Base-by-base conservation (phyloP, 75 land plant species). In the Pinus taeda region DNA sequence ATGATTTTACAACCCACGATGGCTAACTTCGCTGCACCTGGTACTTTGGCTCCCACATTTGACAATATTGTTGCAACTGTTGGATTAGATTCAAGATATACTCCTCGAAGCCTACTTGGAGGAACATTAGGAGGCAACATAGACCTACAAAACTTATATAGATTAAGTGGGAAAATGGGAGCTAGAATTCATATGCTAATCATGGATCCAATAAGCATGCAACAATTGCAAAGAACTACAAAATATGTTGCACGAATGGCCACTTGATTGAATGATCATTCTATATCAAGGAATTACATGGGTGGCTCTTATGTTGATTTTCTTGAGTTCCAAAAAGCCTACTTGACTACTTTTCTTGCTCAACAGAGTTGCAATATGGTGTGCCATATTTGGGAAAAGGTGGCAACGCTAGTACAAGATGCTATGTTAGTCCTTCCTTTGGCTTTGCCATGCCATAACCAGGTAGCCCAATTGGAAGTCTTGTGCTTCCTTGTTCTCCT, bases 121-220 rank as follows among this genome's bases (percentile, higher is more conserved):
- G 73, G 69, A 55, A 57, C 57, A 37, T 56, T 29, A 37, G 78
- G 42, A 33, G 78, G 55, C 17, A 78, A 79, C 71, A 69, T 81
- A 29, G 91, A 89, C 24, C 65, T 85, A 56, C 89, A 86, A 67
- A 83, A 84, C 60, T 76, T 90, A 9, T 82, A 75, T 77, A 81
- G 90, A 78, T 55, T 83, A 67, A 83, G 82, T 0, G 85, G 75
- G 57, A 88, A 90, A 36, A 81, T 80, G 55, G 82, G 77, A 26
- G 60, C 33, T 62, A 81, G 83, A 49, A 66, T 80, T 65, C 88
- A 91, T 42, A 61, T 78, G 24, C 88, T 85, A 49, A 73, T 87
- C 60, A 77, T 79, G n/a, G 98, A 95, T 73, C 88, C 93, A 21
- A 29, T 86, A 45, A 88, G 88, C 85, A 80, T 89, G 29, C 93